Base-by-base conservation (phyloP, 169 alveolate species). In the Cryptosporidium andersoni region DNA sequence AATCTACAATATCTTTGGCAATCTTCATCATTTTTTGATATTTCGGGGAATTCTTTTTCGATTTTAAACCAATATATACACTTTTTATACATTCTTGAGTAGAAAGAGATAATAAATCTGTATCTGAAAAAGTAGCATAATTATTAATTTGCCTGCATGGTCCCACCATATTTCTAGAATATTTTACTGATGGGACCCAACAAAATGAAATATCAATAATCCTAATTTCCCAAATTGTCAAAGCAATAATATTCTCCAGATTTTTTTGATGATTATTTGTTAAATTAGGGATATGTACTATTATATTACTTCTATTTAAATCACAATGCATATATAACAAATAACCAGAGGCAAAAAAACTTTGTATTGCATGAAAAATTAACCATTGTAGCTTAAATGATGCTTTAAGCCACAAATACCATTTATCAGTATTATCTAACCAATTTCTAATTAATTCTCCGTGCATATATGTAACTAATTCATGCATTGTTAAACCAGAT, bases 321-420 rank as follows among this genome's bases (percentile, higher is more conserved):
- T 74, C 85, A 16, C 85, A 74, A 74, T 74, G 85, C 85, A 74
- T 74, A 74, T 74, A 74, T 25, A 74, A 49, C 25, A 74, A 4
- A 48, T 74, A 74, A 8, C 85, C 85, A 12, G 85, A 45, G 2
- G 68, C 40, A 66, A 74, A 58, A 40, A 74, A 74, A 48, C 85
- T 74, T 45, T 74, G 85, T 25, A 74, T 4, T n/a, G 60, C 14
- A 39, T 74, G 85, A 74, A 43, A 58, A 7, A 74, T 47, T 58
- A 43, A 58, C 85, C 85, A 74, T 25, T 56, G 68, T 45, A 74
- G n/a, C 40, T 74, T 74, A 37, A 58, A 74, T 2, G 60, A 43
- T 34, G 85, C 85, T 42, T 58, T 74, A 5, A 40, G 12, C 85
- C 85, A 74, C 3, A 74, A 63, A 43, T 74, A 66, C 85, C 85